Evolutionary conservation across 805 yeast genomes (phyloP).

Genomic region (Candida tammaniensis): DNA sequence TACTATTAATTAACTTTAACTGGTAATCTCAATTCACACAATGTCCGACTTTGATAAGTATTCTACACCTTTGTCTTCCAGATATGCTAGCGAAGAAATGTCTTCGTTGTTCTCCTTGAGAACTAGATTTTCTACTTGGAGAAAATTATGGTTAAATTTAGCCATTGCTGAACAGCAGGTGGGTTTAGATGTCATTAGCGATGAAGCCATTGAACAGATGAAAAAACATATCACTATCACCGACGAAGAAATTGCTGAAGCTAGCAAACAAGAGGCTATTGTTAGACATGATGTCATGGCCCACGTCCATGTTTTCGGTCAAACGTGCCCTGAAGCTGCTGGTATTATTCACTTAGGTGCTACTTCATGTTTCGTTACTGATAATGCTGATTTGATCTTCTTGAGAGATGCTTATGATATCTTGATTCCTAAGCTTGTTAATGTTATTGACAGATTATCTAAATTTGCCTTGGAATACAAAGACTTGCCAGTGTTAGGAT

Average conservation of each 20-base stretch:
- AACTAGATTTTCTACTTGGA: slow-evolving; percentile 97
- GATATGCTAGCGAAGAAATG: slow-evolving; percentile 99
- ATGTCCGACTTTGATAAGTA: slow-evolving; percentile 66
- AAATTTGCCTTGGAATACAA: slow-evolving; percentile 88
- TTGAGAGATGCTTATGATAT: slow-evolving; percentile 93
- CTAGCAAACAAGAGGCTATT: slow-evolving; percentile 91
- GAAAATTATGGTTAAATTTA: slow-evolving; percentile 92
- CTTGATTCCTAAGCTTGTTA: slow-evolving; percentile 90
- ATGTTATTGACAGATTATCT: slow-evolving; percentile 87
- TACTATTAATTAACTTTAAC: no score
- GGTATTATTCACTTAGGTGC: slow-evolving; percentile 99
- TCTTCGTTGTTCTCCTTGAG: slow-evolving; percentile 85
- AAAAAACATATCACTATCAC: slow-evolving; percentile 72
- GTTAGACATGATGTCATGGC: slow-evolving; percentile 99
- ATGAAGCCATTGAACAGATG: slow-evolving; percentile 90
- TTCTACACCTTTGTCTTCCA: slow-evolving; percentile 89
- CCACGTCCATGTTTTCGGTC: slow-evolving; percentile 94
- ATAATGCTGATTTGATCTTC: slow-evolving; percentile 96
- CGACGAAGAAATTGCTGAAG: slow-evolving; percentile 88
- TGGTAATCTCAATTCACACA: no score
- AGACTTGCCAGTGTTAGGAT: slow-evolving; percentile 94
- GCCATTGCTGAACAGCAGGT: slow-evolving; percentile 94
- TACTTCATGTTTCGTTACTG: slow-evolving; percentile 96
- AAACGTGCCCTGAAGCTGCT: slow-evolving; percentile 91
- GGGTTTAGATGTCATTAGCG: slow-evolving; percentile 81